Percentiles rank a stretch among this genome's conserved stretches.
phyloP scores from a whole-genome alignment of 2,329 filamentous ascomycete species.

The Phialocephala sp. region DNA sequence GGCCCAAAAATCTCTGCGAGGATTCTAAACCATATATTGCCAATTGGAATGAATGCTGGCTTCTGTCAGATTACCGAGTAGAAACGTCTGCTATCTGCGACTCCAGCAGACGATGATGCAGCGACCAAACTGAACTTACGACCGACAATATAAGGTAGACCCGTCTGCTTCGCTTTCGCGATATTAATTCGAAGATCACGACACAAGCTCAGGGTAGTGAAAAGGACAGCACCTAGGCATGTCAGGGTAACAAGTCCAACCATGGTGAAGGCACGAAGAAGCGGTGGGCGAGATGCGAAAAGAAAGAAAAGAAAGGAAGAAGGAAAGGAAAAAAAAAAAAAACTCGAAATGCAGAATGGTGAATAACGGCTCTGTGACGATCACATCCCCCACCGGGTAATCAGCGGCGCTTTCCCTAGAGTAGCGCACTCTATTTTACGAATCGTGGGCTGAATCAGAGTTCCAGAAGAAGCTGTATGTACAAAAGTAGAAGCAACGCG shows the following conservation, averaged over 20 bases:
- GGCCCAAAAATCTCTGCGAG: conserved; percentile 21
- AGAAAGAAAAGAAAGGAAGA: too few species aligned
- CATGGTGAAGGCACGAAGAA: background rate
- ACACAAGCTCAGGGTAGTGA: background rate
- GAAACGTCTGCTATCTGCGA: background rate
- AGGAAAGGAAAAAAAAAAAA: too few species aligned
- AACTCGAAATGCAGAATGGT: too few species aligned
- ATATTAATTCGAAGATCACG: conserved; percentile 28
- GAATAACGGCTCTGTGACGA: too few species aligned
- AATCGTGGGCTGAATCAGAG: too few species aligned
- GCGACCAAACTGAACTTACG: conserved; percentile 31
- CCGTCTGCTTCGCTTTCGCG: conserved; percentile 35
- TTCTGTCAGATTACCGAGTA: background rate
- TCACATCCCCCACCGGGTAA: too few species aligned
- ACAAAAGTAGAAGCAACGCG: too few species aligned
- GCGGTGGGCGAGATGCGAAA: background rate
- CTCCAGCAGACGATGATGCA: background rate
- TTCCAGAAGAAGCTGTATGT: too few species aligned
- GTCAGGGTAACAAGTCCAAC: background rate
- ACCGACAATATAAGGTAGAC: conserved; percentile 36
- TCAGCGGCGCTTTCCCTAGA: too few species aligned
- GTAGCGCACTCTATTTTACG: too few species aligned
- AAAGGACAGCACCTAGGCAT: background rate
- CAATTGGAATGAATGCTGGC: conserved; percentile 19
- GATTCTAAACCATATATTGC: conserved; percentile 21